Percentiles rank a stretch among this genome's conserved stretches.
These are phyloP conservation scores for Backusella tarrabulga DNA, from an alignment of 192 early-diverging fungal genomes.

Conservation along the genomic window DNA sequence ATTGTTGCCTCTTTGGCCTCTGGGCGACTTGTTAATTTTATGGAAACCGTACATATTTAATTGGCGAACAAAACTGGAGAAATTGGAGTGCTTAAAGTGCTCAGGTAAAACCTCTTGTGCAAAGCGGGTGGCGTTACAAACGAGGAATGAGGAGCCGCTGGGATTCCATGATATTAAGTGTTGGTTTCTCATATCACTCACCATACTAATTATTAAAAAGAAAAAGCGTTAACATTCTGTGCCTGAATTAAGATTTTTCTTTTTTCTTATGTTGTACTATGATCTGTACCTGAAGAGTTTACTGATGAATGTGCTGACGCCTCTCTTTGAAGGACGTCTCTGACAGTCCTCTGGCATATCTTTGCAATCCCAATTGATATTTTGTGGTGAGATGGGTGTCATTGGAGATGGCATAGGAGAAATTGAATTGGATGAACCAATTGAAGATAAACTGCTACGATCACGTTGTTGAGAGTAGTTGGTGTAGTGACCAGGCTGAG, in stretches of 20 bases:
- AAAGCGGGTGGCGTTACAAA: conserved; percentile 78
- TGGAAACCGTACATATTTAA: conserved; percentile 91
- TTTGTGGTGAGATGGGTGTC: background rate
- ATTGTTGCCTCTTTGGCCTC: conserved; percentile 56
- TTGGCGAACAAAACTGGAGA: conserved; percentile 89
- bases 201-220: conserved; percentile 44
- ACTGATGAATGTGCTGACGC: conserved; percentile 24
- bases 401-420: background rate
- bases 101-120: conserved; percentile 77
- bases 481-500: background rate
- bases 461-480: background rate
- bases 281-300: conserved; percentile 20
- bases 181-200: conserved; percentile 62
- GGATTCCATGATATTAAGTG: conserved; percentile 72
- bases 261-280: background rate
- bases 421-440: background rate
- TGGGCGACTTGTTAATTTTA: conserved; percentile 72
- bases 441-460: conserved; percentile 3
- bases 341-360: background rate
- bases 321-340: conserved; percentile 15
- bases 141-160: conserved; percentile 65
- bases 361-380: conserved; percentile 7
- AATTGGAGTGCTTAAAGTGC: conserved; percentile 92
- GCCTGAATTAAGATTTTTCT: background rate
- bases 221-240: background rate